Evolutionary conservation across 2,329 filamentous ascomycete species (phyloP).

Genomic region (Xylariomycetidae sp.): DNA sequence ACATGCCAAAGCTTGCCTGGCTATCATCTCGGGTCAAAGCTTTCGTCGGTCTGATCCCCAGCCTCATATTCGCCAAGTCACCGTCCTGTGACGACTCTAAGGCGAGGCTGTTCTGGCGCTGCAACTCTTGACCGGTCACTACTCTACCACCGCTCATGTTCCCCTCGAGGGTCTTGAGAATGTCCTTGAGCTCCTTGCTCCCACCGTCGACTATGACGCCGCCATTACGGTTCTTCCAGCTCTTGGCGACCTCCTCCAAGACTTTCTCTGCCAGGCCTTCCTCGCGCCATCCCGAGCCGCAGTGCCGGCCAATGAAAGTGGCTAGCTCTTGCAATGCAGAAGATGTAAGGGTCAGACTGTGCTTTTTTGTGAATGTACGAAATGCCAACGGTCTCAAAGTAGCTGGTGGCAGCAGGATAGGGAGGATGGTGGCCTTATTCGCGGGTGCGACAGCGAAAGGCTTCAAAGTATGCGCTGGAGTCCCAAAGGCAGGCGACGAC

Average conservation of each 20-base stretch:
- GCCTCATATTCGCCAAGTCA: conserved; percentile 49
- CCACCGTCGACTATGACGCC: conserved; percentile 87
- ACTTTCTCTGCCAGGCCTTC: conserved; percentile 90
- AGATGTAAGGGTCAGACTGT: conserved; percentile 87
- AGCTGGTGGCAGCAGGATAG: conserved; percentile 82
- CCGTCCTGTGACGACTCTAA: conserved; percentile 51
- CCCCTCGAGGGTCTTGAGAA: conserved; percentile 78
- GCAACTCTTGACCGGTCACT: conserved; percentile 49
- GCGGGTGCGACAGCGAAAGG: conserved; percentile 52
- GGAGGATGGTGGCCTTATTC: conserved; percentile 63
- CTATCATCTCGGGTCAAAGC: conserved; percentile 53
- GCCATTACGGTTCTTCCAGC: conserved; percentile 86
- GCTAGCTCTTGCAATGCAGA: conserved; percentile 81
- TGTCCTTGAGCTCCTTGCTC: conserved; percentile 70
- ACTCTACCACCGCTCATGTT: conserved; percentile 85
- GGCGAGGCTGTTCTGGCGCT: conserved; percentile 60
- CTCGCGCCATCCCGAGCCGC: conserved; percentile 93
- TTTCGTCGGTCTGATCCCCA: conserved; percentile 47
- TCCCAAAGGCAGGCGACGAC: conserved; percentile 86
- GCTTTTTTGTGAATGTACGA: conserved; percentile 94
- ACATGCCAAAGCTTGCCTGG: conserved; percentile 61
- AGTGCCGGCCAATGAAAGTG: conserved; percentile 86
- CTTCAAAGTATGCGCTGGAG: conserved; percentile 73
- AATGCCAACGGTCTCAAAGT: conserved; percentile 89
- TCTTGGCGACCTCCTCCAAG: conserved; percentile 83